Evolutionary conservation across 495 filamentous ascomycete genomes (phyloP).

Genomic region (Neurospora tetrasperma): DNA sequence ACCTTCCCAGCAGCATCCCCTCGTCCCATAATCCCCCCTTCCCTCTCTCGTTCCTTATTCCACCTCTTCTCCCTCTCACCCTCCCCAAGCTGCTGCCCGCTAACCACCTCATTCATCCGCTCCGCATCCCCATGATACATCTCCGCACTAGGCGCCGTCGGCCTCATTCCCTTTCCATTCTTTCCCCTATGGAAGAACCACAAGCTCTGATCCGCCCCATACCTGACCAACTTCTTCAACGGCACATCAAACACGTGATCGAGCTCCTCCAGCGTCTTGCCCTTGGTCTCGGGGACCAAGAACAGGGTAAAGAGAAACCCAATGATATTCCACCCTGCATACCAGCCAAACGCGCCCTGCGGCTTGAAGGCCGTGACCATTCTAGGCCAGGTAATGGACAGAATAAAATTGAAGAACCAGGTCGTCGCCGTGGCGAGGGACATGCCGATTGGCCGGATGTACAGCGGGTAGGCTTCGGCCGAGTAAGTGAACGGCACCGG

Average conservation of each 20-base stretch:
- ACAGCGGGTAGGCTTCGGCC: conserved; percentile 69
- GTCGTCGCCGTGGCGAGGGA: conserved; percentile 55
- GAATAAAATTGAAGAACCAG: conserved; percentile 59
- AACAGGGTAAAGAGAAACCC: conserved; percentile 63
- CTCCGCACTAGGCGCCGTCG: neutral
- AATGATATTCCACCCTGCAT: conserved; percentile 58
- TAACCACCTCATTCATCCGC: neutral
- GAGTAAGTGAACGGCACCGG: conserved; percentile 80
- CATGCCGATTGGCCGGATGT: conserved; percentile 64
- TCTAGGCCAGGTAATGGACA: conserved; percentile 57
- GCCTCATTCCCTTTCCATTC: neutral
- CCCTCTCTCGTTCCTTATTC: neutral
- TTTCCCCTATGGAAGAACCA: neutral
- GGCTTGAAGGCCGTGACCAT: conserved; percentile 43
- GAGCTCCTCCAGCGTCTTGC: conserved; percentile 62
- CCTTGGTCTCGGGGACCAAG: conserved; percentile 74
- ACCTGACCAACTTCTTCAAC: neutral
- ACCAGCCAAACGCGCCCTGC: conserved; percentile 56
- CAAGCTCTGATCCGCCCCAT: conserved; percentile 1
- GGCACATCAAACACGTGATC: conserved; percentile 40
- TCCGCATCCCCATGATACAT: neutral
- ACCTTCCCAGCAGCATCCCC: neutral
- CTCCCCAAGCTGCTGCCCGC: neutral
- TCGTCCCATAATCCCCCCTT: neutral
- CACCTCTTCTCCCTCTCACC: neutral